phyloP scores from a whole-genome alignment of 2,329 filamentous ascomycete species.

The Trichoderma semiorbis region DNA sequence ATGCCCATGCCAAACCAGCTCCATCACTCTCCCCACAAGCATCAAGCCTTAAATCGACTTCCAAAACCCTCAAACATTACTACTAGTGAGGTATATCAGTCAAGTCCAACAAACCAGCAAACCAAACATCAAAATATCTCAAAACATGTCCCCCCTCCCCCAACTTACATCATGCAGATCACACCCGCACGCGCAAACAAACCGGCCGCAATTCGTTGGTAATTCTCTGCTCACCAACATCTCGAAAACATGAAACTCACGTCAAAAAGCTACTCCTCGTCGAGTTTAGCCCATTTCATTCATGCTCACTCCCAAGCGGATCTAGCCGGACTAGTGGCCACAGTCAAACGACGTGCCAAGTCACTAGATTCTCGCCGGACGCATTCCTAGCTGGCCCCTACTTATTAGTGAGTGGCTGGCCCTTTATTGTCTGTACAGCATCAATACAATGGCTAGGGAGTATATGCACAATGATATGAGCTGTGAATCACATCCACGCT shows the following conservation, averaged over 20 bases:
- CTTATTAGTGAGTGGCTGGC: background rate
- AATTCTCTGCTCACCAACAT: background rate
- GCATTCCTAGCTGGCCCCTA: background rate
- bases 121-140: background rate
- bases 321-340: background rate
- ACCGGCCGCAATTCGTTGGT: background rate
- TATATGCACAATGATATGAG: no score
- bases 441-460: background rate
- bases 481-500: no score
- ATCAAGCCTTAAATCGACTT: no score
- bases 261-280: background rate
- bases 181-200: background rate
- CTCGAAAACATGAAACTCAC: background rate
- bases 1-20: no score
- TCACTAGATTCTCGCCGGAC: background rate
- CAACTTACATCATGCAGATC: background rate
- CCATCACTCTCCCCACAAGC: no score
- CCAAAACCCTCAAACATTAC: background rate
- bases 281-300: background rate
- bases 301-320: background rate
- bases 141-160: background rate
- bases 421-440: background rate
- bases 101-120: background rate
- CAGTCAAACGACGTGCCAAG: background rate
- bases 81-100: no score